These are phyloP conservation scores for Nakazawaea ernobii DNA, from an alignment of 805 yeast genomes.

Conservation along the genomic window DNA sequence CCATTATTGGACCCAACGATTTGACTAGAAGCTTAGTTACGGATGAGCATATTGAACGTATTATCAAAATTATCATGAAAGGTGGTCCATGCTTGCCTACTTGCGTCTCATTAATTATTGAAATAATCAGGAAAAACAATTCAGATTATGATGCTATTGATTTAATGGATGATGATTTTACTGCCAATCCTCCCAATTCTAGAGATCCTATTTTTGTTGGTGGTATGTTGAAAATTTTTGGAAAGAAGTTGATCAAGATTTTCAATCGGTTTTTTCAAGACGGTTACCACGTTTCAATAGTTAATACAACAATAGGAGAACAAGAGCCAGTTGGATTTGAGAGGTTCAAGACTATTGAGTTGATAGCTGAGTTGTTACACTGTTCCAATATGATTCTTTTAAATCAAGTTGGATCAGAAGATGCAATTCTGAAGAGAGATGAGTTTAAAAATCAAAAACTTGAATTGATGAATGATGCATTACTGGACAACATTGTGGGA, in stretches of 20 bases:
- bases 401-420: constrained; percentile 69
- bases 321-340: constrained; percentile 80
- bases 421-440: constrained; percentile 66
- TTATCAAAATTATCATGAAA: constrained; percentile 69
- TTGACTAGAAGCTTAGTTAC: constrained; percentile 87
- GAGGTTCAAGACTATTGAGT: constrained; percentile 81
- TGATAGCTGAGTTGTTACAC: constrained; percentile 89
- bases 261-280: constrained; percentile 23
- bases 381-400: constrained; percentile 93
- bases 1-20: constrained; percentile 94
- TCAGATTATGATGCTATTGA: constrained; percentile 77
- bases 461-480: constrained; percentile 29
- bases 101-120: constrained; percentile 91
- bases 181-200: constrained; percentile 65
- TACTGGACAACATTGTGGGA: constrained; percentile 24
- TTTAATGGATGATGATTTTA: constrained; percentile 20
- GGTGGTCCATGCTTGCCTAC: constrained; percentile 87
- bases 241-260: constrained; percentile 33
- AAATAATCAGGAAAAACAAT: constrained; percentile 88
- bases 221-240: constrained; percentile 69
- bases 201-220: constrained; percentile 93
- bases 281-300: constrained; percentile 16
- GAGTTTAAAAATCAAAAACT: constrained; percentile 52
- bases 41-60: constrained; percentile 51
- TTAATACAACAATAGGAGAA: constrained; percentile 56